Evolutionary conservation across 306 rosid genomes (phyloP), one percentile per base, ranked within the genome.

Genomic region (Canavalia gladiata): DNA sequence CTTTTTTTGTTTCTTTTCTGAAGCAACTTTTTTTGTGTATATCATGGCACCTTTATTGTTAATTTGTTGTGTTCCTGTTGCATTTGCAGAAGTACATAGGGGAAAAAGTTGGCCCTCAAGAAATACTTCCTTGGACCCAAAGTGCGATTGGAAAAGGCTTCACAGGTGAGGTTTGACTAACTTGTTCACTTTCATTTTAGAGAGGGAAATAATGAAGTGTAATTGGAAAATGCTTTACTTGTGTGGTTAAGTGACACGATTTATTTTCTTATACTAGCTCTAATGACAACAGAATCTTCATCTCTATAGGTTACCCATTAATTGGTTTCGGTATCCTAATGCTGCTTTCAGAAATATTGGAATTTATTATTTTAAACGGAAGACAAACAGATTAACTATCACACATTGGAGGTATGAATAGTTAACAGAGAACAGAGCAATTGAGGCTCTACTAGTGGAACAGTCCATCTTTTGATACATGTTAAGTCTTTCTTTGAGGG

Each of bases 61-160:
- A 18, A 18, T 18, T 18, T 18, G 25, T 18, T 18, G 25, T 18
- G 25, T 18, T 84, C 41, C 65, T 72, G 82, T 85, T 66, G 51
- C 45, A 55, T 86, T 84, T 80, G 68, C 95, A 93, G 99, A 88
- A 88, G 13, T 95, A 87, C 88, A 65, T 95, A 11, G 92, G 72
- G 78, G 90, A 86, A 85, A 92, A 89, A 65, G 83, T 82, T 76
- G 8, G 91, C 66, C 89, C 87, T 6, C 84, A 83, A 58, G 98
- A 85, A 83, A 82, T 74, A 73, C 76, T 86, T 81, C 59, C 84
- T 74, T 93, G 96, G 97, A 86, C 18, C 60, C 83, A 83, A 77
- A 39, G 79, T 78, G 81, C 55, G 74, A 74, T 90, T 28, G 81
- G 63, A 72, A 95, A 81, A 78, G 99, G 98, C 73, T 88, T 95